Base-by-base conservation (phyloP, 768 basidiomycete species). In the Russula virescens region DNA sequence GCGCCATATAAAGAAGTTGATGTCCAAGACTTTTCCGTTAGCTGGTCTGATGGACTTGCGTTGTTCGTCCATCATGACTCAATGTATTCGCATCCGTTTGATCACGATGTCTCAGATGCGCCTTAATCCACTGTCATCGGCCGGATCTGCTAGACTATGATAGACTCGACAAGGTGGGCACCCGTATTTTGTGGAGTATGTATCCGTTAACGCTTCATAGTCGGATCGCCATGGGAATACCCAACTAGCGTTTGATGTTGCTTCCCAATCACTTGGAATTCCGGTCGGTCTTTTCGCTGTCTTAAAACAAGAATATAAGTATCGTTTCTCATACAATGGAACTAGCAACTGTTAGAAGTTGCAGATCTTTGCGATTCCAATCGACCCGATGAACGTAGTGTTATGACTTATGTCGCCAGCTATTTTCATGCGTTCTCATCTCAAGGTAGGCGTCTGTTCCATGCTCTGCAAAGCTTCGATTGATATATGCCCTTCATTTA, bases 351-450 rank as follows among this genome's bases (percentile, higher is more conserved):
- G 5, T 82, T 99, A 21, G 97, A 99, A 80, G 96, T 98, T 0
- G 88, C 93, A 58, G 97, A 99, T 78, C 74, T 99, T 34, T 95
- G 93, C 68, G 93, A 94, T 70, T 83, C 86, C 0, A 78, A 78
- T n/a, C 83, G 81, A 51, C 96, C 96, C 0, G 97, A 99, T 73
- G 97, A 99, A 75, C 86, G 94, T 42, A 93, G 90, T 73, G 91
- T 98, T 13, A 98, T 98, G 93, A 98, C 94, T 5, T 98, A 98
- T 68, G 89, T 99, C 50, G 97, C 97, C 38, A 91, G 91, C 69
- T 98, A 82, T 75, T 99, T 99, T 80, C 97, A 98, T 71, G 95
- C 96, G 0, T 99, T 99, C 73, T 96, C 94, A 0, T 87, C 91
- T 0, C 95, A 97, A 88, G 93, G 95, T 95, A 67, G 55, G 83